Conservation (phyloP, 2,329 filamentous ascomycete genomes). For the Stylonectria norvegica region DNA sequence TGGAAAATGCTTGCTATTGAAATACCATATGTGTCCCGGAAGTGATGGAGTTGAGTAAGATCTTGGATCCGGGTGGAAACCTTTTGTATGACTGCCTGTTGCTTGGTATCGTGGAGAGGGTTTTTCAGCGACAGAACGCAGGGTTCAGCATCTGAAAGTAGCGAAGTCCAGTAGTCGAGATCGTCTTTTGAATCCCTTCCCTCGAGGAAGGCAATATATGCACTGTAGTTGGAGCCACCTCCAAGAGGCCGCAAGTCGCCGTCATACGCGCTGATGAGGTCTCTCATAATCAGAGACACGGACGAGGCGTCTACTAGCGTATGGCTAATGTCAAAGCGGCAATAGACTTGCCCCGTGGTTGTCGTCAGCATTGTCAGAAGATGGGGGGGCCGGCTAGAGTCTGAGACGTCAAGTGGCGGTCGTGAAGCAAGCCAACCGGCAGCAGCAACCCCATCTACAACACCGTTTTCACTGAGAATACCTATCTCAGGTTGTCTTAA, state of each 20-base stretch:
- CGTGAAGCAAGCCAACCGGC: background rate
- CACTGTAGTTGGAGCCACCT: constrained; percentile 7
- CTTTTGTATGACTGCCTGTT: background rate
- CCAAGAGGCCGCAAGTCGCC: background rate
- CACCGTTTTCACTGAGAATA: constrained; percentile 2
- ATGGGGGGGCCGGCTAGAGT: constrained; percentile 7
- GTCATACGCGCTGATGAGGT: constrained; percentile 16
- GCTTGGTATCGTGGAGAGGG: background rate
- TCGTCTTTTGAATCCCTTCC: background rate
- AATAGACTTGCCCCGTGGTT: background rate
- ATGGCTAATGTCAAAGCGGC: constrained; percentile 20
- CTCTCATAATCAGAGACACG: constrained; percentile 16
- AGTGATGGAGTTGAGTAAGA: background rate
- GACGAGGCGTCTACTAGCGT: constrained; percentile 19
- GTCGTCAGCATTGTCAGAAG: constrained; percentile 12
- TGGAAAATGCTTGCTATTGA: background rate
- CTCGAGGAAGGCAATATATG: constrained; percentile 17
- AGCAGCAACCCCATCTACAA: background rate
- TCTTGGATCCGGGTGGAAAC: background rate
- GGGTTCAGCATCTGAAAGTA: background rate
- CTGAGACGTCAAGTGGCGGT: background rate
- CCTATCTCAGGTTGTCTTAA: constrained; percentile 5
- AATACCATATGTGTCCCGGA: constrained; percentile 1
- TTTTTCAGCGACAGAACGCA: background rate
- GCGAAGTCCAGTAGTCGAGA: constrained; percentile 10